Conservation (phyloP, 768 basidiomycete genomes). For the Pisolithus marmoratus region DNA sequence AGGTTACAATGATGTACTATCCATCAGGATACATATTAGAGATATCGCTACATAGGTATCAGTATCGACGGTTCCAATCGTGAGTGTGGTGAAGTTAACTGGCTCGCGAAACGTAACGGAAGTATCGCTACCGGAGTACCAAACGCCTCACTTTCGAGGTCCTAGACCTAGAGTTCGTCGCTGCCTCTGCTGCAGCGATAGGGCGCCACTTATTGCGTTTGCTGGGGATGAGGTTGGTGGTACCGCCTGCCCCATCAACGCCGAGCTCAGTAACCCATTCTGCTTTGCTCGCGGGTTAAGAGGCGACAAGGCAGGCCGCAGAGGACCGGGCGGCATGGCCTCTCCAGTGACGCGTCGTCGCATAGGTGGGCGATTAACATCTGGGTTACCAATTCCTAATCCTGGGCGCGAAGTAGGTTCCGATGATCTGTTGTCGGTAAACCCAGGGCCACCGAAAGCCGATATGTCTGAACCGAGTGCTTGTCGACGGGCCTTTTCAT, state of each 20-base stretch:
- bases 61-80: background rate
- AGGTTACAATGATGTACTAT: no score
- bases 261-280: conserved; percentile 35
- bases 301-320: conserved; percentile 54
- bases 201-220: conserved; percentile 5
- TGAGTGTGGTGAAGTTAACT: background rate
- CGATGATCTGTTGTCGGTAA: conserved; percentile 32
- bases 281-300: conserved; percentile 66
- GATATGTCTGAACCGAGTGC: conserved; percentile 60
- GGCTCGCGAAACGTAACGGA: background rate
- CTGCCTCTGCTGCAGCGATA: conserved; percentile 32
- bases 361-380: conserved; percentile 37
- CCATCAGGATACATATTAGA: no score
- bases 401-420: conserved; percentile 13
- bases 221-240: conserved; percentile 22
- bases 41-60: no score
- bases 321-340: conserved; percentile 23
- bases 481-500: conserved; percentile 86
- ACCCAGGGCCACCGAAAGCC: conserved; percentile 39
- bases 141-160: conserved; percentile 18
- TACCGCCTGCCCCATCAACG: conserved; percentile 33
- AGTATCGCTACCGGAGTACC: no score
- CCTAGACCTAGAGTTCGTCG: conserved; percentile 40
- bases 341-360: conserved; percentile 58
- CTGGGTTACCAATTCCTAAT: conserved; percentile 3